Evolutionary conservation across 2,329 filamentous ascomycete species (phyloP).

Genomic region (Graphium sp.): DNA sequence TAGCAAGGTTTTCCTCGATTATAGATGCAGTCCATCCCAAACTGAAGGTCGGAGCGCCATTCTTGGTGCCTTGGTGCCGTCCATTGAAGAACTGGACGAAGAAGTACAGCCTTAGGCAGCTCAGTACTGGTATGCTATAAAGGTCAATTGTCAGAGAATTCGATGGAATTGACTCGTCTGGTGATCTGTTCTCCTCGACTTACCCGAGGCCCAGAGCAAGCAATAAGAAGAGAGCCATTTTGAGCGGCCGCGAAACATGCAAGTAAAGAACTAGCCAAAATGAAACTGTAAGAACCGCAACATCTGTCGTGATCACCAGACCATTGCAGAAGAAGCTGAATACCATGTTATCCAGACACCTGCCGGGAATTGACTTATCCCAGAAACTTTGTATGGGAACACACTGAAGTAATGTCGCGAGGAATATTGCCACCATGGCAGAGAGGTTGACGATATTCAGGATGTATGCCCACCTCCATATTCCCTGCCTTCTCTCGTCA

Average conservation of each 20-base stretch:
- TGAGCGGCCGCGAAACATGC: no score
- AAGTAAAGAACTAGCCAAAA: no score
- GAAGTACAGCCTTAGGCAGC: background rate
- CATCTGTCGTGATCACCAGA: constrained; percentile 1
- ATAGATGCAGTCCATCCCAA: constrained; percentile 2
- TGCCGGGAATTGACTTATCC: background rate
- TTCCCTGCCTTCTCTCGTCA: no score
- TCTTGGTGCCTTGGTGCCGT: background rate
- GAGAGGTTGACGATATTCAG: constrained; percentile 4
- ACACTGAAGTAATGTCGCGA: constrained; percentile 4
- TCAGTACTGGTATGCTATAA: no score
- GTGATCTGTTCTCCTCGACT: no score
- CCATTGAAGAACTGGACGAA: constrained; percentile 2
- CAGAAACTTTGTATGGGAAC: constrained; percentile 3
- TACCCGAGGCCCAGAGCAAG: no score
- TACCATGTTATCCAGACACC: constrained; percentile 1
- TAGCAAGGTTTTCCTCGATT: constrained; percentile 2
- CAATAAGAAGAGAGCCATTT: no score
- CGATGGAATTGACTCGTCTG: no score
- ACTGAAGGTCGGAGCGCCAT: constrained; percentile 1
- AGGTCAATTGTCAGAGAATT: no score
- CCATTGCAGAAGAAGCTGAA: constrained; percentile 2
- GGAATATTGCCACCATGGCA: constrained; percentile 4
- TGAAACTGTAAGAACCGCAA: constrained; percentile 2
- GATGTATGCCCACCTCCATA: no score